Conservation (phyloP, 768 basidiomycete species). For the Trichaptum fuscoviolaceum region DNA sequence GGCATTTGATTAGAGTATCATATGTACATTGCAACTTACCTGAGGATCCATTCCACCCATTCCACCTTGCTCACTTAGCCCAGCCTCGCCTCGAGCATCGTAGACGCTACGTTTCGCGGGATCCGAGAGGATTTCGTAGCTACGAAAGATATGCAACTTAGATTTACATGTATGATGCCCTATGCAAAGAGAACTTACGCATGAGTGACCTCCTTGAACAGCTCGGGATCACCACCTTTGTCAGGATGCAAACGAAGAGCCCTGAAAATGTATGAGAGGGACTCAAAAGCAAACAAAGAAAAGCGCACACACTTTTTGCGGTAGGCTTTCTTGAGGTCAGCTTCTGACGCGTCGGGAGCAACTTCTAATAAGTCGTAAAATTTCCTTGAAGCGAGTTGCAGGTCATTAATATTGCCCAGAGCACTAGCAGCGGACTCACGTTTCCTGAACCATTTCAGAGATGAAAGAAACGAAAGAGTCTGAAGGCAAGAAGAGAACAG, state of each 20-base stretch:
- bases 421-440: not conserved
- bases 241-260: slow-evolving; percentile 84
- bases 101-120: slow-evolving; percentile 76
- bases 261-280: slow-evolving; percentile 33
- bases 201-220: slow-evolving; percentile 97
- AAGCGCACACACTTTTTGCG: slow-evolving; percentile 70
- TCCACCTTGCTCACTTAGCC: slow-evolving; percentile 77
- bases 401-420: not conserved
- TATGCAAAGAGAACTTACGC: slow-evolving; percentile 55
- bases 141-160: slow-evolving; percentile 25
- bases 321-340: slow-evolving; percentile 92
- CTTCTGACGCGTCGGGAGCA: slow-evolving; percentile 67
- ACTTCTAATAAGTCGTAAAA: slow-evolving; percentile 93
- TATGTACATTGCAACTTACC: slow-evolving; percentile 33
- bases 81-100: slow-evolving; percentile 90
- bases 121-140: slow-evolving; percentile 93
- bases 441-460: not conserved
- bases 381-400: slow-evolving; percentile 45
- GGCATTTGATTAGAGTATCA: slow-evolving; percentile 6
- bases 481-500: not conserved
- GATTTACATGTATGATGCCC: slow-evolving; percentile 12
- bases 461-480: not conserved
- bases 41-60: slow-evolving; percentile 98
- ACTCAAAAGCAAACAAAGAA: slow-evolving; percentile 4
- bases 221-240: slow-evolving; percentile 93